These are phyloP conservation scores for Epichloe scottii DNA, from an alignment of 2,329 filamentous ascomycete species.

Conservation along the genomic window DNA sequence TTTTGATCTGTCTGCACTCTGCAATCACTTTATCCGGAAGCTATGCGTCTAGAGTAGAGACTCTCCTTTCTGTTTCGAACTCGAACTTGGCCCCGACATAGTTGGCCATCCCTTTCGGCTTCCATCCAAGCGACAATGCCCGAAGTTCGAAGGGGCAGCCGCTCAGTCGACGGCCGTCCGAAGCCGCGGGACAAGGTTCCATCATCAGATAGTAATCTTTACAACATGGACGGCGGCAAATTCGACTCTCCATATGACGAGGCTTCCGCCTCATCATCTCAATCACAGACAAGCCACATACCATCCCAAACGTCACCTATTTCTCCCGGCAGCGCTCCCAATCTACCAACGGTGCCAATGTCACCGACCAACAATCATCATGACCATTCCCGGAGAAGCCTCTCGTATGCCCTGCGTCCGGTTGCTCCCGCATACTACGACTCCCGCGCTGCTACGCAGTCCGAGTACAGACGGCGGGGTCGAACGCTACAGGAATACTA, in stretches of 20 bases:
- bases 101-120: too few species aligned
- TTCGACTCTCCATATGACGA: neutral
- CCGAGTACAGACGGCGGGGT: constrained; percentile 23
- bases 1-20: too few species aligned
- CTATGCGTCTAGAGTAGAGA: too few species aligned
- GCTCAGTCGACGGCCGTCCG: constrained; percentile 10
- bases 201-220: neutral
- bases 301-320: neutral
- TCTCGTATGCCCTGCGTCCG: constrained; percentile 23
- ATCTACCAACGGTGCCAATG: neutral
- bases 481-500: constrained; percentile 27
- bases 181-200: neutral
- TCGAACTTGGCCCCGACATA: too few species aligned
- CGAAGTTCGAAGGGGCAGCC: constrained; percentile 17
- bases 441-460: constrained; percentile 23
- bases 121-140: constrained; percentile 13
- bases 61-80: too few species aligned
- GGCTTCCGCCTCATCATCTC: neutral
- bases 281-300: neutral
- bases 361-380: neutral
- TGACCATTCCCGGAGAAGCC: constrained; percentile 16
- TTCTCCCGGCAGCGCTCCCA: neutral
- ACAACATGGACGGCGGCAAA: neutral
- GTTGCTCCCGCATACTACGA: constrained; percentile 27
- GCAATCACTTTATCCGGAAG: too few species aligned